Evolutionary conservation across 2,329 filamentous ascomycete species (phyloP).

Genomic region (Pseudogymnoascus sp.): DNA sequence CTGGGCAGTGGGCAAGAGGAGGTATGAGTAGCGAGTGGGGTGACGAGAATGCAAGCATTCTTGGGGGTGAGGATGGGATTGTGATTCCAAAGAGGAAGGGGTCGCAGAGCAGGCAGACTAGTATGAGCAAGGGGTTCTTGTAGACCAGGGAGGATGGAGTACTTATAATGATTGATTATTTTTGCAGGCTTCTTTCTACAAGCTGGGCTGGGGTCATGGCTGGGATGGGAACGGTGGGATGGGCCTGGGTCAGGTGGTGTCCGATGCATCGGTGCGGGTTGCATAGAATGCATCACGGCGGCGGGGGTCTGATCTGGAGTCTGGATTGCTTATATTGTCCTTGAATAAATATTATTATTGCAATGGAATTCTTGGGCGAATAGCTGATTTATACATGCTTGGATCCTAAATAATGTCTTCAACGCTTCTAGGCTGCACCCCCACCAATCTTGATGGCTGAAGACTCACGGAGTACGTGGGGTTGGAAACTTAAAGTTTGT

Average conservation of each 20-base stretch:
- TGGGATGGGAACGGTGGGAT: background rate
- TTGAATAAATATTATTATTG: conserved; percentile 5
- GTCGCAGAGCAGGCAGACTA: conserved; percentile 54
- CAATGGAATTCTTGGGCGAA: background rate
- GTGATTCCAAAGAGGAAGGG: conserved; percentile 58
- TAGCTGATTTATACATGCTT: background rate
- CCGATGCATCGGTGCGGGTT: background rate
- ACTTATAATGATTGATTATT: conserved; percentile 2
- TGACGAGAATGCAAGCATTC: conserved; percentile 24
- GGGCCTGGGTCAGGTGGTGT: background rate
- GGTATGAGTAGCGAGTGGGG: conserved; percentile 26
- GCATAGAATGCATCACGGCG: background rate
- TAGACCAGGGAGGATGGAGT: conserved; percentile 26
- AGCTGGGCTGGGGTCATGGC: background rate
- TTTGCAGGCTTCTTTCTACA: background rate
- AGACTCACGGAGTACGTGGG: background rate
- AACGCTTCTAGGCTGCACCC: background rate
- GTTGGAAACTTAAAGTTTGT: background rate
- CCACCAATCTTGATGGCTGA: background rate
- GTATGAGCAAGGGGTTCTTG: conserved; percentile 72
- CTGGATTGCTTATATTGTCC: background rate
- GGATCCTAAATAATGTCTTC: background rate
- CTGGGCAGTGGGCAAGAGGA: conserved; percentile 22
- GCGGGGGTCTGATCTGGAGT: background rate
- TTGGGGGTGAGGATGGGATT: conserved; percentile 25